Percentiles rank a stretch among this genome's conserved stretches.
phyloP scores from a whole-genome alignment of 495 filamentous ascomycete genomes.

The Pseudevernia furfuracea region DNA sequence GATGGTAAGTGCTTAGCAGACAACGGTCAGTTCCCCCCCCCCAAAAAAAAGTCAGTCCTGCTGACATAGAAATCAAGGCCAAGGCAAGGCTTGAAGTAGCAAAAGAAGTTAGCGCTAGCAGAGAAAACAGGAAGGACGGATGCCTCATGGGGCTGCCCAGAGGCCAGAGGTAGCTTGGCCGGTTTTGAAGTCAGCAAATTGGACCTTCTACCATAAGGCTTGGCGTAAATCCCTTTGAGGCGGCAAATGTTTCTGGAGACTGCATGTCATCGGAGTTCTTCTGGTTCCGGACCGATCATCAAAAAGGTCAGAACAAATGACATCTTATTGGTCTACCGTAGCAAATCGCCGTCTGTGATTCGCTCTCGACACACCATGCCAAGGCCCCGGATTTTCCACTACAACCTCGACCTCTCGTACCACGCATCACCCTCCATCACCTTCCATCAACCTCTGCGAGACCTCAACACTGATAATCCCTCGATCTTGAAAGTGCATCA shows the following conservation, averaged over 20 bases:
- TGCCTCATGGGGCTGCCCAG: not conserved
- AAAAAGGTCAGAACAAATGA: not conserved
- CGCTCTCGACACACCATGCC: not conserved
- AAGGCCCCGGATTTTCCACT: not conserved
- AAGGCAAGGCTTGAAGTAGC: not conserved
- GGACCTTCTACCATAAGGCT: not conserved
- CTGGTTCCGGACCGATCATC: not conserved
- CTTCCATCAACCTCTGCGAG: not conserved
- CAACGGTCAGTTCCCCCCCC: too few relatives aligned
- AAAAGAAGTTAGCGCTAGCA: not conserved
- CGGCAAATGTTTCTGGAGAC: not conserved
- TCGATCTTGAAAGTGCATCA: too few relatives aligned
- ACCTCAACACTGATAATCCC: not conserved
- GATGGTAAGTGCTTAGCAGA: not conserved
- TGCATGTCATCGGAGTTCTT: not conserved
- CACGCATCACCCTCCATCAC: not conserved
- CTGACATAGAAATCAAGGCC: not conserved
- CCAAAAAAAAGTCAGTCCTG: not conserved
- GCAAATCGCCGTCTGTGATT: not conserved
- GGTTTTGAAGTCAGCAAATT: not conserved
- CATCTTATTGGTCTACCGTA: not conserved
- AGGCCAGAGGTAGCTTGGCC: not conserved
- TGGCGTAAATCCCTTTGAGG: not conserved
- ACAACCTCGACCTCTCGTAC: not conserved
- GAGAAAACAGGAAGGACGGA: not conserved